A percentile compares a stretch with the other conserved stretches of the same genome.
phyloP scores from a whole-genome alignment of 371 early-diverging fungal genomes.

The Dinochytrium kinnereticum region DNA sequence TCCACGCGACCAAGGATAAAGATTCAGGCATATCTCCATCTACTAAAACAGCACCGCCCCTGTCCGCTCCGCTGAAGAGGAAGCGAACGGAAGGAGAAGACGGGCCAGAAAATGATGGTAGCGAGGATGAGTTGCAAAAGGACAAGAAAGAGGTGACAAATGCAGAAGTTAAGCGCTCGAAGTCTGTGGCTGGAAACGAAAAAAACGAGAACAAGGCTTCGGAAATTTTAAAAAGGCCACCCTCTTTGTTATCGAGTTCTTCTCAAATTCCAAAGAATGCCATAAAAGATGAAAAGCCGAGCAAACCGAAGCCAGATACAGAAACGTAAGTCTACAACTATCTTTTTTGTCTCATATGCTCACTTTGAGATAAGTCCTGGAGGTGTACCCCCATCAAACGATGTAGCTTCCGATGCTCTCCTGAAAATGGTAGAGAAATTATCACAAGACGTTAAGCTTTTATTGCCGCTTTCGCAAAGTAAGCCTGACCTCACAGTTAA shows the following conservation, averaged over 20 bases:
- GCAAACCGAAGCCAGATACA: too few relatives aligned
- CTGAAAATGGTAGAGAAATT: neutral
- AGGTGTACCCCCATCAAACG: too few relatives aligned
- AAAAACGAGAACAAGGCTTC: too few relatives aligned
- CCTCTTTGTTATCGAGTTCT: too few relatives aligned
- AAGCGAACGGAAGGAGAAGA: conserved; percentile 1
- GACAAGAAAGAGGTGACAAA: neutral
- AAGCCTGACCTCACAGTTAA: neutral
- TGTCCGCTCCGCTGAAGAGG: neutral
- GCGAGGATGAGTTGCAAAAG: conserved; percentile 5
- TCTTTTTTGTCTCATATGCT: too few relatives aligned
- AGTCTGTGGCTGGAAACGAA: too few relatives aligned
- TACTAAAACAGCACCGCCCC: neutral
- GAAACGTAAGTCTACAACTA: too few relatives aligned
- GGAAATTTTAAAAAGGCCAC: too few relatives aligned
- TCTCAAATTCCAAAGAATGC: too few relatives aligned
- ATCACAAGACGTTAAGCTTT: neutral
- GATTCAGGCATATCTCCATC: neutral
- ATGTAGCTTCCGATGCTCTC: neutral
- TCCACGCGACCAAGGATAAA: neutral
- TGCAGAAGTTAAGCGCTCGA: neutral
- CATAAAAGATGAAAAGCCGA: too few relatives aligned
- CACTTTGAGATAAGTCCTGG: too few relatives aligned
- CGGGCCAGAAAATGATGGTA: neutral
- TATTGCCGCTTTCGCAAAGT: neutral